Base-by-base conservation (phyloP, 495 filamentous ascomycete genomes). In the Talaromyces borbonicus region DNA sequence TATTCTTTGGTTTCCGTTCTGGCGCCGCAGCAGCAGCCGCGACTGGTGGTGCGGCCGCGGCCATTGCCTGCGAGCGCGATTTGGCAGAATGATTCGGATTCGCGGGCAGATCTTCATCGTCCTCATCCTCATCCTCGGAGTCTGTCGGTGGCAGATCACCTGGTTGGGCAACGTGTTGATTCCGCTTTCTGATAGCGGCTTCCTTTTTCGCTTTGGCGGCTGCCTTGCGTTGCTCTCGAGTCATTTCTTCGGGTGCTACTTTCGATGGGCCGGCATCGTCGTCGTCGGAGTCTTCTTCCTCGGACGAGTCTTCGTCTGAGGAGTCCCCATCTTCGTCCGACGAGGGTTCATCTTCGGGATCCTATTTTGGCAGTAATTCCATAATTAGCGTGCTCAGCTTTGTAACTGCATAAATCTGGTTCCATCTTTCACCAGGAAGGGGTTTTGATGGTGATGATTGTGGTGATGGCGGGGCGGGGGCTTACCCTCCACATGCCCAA, bases 161-260 rank as follows among this genome's bases (percentile, higher is more conserved):
- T 0, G 87, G 82, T 49, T 83, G 79, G 2, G 86, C 78, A 36
- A 74, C 65, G 15, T 71, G 62, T 25, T 76, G 63, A 49, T 75
- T 75, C 58, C 80, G 79, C 43, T 72, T 78, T n/a, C 79, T 81
- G 48, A 85, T 81, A 16, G 89, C 93, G 5, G 87, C 90, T 51
- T 84, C 80, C 65, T 98, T 98, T 59, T 83, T 85, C 19, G 88
- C 87, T 71, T 95, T 95, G 54, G 89, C 87, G 43, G 83, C 83
- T 20, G 82, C 82, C 55, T 81, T 83, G 54, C 92, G 90, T 57
- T 93, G 76, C 60, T 97, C 90, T 56, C 92, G 87, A 48, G 78
- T 89, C 62, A 86, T 57, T 43, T 78, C 76, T 20, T 62, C 51
- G 9, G 49, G n/a, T 15, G 53, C 52, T 7, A 38, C 29, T n/a